A percentile compares a stretch with the other conserved stretches of the same genome.
Evolutionary conservation across 1,139 yeast genomes (phyloP).

Genomic region (Lodderomyces theae): DNA sequence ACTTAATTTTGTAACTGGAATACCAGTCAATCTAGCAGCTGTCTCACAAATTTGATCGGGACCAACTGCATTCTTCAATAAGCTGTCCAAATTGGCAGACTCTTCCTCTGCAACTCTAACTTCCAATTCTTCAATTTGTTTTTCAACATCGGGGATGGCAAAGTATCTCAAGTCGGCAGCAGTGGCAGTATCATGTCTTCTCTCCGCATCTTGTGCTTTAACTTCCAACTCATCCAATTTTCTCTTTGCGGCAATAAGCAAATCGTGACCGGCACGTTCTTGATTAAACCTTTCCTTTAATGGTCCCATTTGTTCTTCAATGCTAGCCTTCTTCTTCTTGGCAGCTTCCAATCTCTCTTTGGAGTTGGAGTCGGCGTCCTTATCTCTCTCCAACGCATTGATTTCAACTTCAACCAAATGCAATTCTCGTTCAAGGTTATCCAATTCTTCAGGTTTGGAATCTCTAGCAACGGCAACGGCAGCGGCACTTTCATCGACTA

Average conservation of each 20-base stretch:
- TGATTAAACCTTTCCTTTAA: slow-evolving; percentile 79
- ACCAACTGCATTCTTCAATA: slow-evolving; percentile 87
- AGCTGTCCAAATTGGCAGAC: slow-evolving; percentile 56
- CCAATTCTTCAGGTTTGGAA: slow-evolving; percentile 95
- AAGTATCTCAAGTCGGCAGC: slow-evolving; percentile 96
- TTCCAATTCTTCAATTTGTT: slow-evolving; percentile 75
- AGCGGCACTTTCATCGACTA: slow-evolving; percentile 96
- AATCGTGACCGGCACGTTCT: slow-evolving; percentile 91
- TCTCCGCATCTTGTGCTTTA: slow-evolving; percentile 94
- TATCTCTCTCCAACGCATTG: slow-evolving; percentile 94
- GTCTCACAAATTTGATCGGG: slow-evolving; percentile 94
- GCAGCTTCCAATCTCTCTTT: slow-evolving; percentile 84
- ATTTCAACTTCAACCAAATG: slow-evolving; percentile 92
- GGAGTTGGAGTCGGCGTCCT: slow-evolving; percentile 82
- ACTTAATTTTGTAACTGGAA: slow-evolving; percentile 94
- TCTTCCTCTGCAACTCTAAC: slow-evolving; percentile 71
- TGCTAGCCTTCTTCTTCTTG: slow-evolving; percentile 70
- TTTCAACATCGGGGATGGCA: slow-evolving; percentile 90
- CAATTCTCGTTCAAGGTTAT: slow-evolving; percentile 86
- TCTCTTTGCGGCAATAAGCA: slow-evolving; percentile 82
- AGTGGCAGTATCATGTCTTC: slow-evolving; percentile 91
- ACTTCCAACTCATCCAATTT: slow-evolving; percentile 88
- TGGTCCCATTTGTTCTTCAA: slow-evolving; percentile 85
- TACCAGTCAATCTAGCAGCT: slow-evolving; percentile 95
- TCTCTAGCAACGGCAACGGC: slow-evolving; percentile 98